Conservation (phyloP, 148 eudicot genomes). For the Tetragonia tetragonoides region DNA sequence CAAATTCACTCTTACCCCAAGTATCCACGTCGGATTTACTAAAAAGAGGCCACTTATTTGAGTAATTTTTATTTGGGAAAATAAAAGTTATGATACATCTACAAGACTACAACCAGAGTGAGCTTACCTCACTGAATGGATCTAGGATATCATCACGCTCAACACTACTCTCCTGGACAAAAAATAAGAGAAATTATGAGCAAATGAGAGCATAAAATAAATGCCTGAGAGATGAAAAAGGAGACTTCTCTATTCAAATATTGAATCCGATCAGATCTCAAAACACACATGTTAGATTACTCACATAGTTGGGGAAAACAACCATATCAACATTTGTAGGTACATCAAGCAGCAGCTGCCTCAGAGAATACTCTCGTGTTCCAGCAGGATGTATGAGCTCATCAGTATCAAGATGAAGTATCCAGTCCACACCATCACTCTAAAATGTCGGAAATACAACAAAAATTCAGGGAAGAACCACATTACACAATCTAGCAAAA, state of each 20-base stretch:
- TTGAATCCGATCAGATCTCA: neutral
- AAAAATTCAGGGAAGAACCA: neutral
- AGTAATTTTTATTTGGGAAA: neutral
- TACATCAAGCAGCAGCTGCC: conserved; percentile 71
- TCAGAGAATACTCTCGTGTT: conserved; percentile 78
- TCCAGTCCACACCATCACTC: conserved; percentile 87
- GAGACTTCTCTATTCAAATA: neutral
- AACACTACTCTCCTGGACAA: conserved; percentile 77
- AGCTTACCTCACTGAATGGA: conserved; percentile 80
- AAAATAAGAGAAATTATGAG: neutral
- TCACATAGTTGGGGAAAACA: conserved; percentile 86
- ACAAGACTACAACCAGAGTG: neutral
- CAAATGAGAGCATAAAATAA: neutral
- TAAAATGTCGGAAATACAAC: conserved; percentile 19
- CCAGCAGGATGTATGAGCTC: conserved; percentile 91
- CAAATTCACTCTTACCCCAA: neutral
- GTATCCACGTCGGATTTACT: neutral
- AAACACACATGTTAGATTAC: conserved; percentile 27
- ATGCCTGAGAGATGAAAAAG: neutral
- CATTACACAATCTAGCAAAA: neutral
- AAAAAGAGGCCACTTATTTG: conserved; percentile 4
- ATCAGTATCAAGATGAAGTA: conserved; percentile 91
- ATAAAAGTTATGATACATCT: neutral
- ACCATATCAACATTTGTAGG: conserved; percentile 90
- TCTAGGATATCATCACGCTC: conserved; percentile 86